Conservation (phyloP, 139 green algal genomes). For the Nannochloris sp. region DNA sequence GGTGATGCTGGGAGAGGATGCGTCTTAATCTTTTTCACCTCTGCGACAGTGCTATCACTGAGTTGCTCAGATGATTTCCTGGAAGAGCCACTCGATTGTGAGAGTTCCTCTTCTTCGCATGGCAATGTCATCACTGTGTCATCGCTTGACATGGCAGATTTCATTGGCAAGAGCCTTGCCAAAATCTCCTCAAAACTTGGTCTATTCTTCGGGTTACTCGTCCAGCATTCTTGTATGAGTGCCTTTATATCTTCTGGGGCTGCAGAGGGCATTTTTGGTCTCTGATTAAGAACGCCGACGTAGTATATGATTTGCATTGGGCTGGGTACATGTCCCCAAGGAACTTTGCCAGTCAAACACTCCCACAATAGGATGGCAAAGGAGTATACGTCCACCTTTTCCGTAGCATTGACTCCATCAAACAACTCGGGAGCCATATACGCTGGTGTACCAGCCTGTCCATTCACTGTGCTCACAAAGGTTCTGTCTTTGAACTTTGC, state of each 20-base stretch:
- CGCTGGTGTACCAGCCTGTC: conserved; percentile 53
- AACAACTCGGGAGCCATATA: conserved; percentile 69
- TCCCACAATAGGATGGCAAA: conserved; percentile 72
- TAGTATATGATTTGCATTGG: conserved; percentile 72
- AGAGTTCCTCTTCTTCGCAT: no score
- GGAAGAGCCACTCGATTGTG: no score
- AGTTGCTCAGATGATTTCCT: no score
- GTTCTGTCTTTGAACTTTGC: conserved; percentile 48
- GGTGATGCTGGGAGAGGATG: no score
- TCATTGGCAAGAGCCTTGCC: not conserved
- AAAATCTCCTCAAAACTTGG: conserved; percentile 39
- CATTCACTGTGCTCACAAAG: conserved; percentile 46
- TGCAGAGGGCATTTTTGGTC: conserved; percentile 38
- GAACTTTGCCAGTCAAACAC: conserved; percentile 49
- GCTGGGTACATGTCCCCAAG: conserved; percentile 53
- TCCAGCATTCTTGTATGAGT: conserved; percentile 64
- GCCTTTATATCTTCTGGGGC: conserved; percentile 29
- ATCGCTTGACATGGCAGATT: not conserved
- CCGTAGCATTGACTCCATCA: conserved; percentile 21
- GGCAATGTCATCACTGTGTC: not conserved
- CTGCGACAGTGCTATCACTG: no score
- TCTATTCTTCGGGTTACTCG: conserved; percentile 34
- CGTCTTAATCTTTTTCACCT: no score
- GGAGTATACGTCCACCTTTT: conserved; percentile 32
- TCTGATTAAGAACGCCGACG: conserved; percentile 41